A percentile compares a stretch with the other conserved stretches of the same genome.
These are phyloP conservation scores for Chaetomiaceae sp. DNA, from an alignment of 2,329 filamentous ascomycete species.

Conservation along the genomic window DNA sequence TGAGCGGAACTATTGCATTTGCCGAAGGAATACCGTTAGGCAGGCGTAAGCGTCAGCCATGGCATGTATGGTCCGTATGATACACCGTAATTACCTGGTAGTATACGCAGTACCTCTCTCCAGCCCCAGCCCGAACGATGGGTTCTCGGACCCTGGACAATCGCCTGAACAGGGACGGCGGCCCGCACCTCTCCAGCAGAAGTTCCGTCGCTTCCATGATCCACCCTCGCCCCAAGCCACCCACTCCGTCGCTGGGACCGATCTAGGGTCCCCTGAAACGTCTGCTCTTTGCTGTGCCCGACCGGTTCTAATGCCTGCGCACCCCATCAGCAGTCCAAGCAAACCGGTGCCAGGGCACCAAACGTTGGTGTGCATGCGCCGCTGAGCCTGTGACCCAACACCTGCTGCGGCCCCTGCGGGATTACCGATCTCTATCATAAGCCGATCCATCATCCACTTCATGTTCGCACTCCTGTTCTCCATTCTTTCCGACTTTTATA, in stretches of 20 bases:
- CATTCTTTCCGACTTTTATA: neutral
- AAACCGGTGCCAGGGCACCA: slow-evolving; percentile 1
- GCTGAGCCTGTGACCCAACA: slow-evolving; percentile 25
- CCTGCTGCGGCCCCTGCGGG: slow-evolving; percentile 3
- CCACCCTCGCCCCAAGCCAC: slow-evolving; percentile 16
- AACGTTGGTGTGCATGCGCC: slow-evolving; percentile 10
- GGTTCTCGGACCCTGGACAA: slow-evolving; percentile 3
- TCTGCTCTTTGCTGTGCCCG: slow-evolving; percentile 3
- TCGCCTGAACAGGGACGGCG: slow-evolving; percentile 14
- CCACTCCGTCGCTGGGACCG: slow-evolving; percentile 13
- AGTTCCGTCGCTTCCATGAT: slow-evolving; percentile 16
- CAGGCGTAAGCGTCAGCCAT: too few species aligned
- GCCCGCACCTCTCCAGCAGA: slow-evolving; percentile 20
- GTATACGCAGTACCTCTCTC: too few species aligned
- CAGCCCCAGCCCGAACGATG: too few species aligned
- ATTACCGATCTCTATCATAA: slow-evolving; percentile 23
- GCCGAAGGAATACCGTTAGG: too few species aligned
- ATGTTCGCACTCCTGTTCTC: neutral
- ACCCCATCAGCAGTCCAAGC: neutral
- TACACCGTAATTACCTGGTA: too few species aligned
- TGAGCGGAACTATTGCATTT: too few species aligned
- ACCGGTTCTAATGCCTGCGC: neutral
- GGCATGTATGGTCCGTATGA: too few species aligned
- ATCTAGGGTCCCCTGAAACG: slow-evolving; percentile 12
- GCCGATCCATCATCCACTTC: neutral